These are phyloP conservation scores for Cordyceps farinosa DNA, from an alignment of 2,329 filamentous ascomycete genomes.

Conservation along the genomic window DNA sequence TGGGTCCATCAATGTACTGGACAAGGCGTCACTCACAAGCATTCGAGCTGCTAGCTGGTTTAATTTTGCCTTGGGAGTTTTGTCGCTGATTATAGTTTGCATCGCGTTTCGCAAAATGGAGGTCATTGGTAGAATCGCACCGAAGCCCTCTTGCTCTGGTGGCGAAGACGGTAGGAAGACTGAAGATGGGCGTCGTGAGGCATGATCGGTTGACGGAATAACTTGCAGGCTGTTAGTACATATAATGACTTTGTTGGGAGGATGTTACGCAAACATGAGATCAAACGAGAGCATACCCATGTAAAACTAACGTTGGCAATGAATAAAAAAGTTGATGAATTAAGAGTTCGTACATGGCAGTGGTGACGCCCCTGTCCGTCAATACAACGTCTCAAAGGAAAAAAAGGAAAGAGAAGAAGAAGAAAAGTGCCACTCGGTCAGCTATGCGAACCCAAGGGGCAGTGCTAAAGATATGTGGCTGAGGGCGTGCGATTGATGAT, in stretches of 20 bases:
- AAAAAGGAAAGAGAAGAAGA: too few species aligned
- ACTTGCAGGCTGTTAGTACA: neutral
- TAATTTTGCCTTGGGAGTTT: slow-evolving; percentile 46
- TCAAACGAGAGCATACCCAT: too few species aligned
- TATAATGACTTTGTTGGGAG: neutral
- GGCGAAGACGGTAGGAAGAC: slow-evolving; percentile 22
- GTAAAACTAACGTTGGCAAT: too few species aligned
- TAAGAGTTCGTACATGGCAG: too few species aligned
- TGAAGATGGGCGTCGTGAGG: neutral
- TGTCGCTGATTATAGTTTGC: slow-evolving; percentile 42
- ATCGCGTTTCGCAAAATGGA: slow-evolving; percentile 50
- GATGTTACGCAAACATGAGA: neutral
- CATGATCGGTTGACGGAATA: neutral
- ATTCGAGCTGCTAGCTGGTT: slow-evolving; percentile 51
- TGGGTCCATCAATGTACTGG: slow-evolving; percentile 41
- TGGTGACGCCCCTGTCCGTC: too few species aligned
- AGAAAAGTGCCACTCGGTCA: too few species aligned
- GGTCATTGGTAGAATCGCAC: slow-evolving; percentile 43
- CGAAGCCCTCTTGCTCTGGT: slow-evolving; percentile 16
- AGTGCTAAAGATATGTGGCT: too few species aligned
- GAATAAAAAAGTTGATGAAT: neutral
- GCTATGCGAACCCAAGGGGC: too few species aligned
- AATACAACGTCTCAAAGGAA: too few species aligned
- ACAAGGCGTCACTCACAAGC: slow-evolving; percentile 44
- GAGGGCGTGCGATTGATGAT: too few species aligned